Percentiles rank a stretch among this genome's conserved stretches.
phyloP scores from a whole-genome alignment of 208 protist genomes.

The Leishmania guyanensis region DNA sequence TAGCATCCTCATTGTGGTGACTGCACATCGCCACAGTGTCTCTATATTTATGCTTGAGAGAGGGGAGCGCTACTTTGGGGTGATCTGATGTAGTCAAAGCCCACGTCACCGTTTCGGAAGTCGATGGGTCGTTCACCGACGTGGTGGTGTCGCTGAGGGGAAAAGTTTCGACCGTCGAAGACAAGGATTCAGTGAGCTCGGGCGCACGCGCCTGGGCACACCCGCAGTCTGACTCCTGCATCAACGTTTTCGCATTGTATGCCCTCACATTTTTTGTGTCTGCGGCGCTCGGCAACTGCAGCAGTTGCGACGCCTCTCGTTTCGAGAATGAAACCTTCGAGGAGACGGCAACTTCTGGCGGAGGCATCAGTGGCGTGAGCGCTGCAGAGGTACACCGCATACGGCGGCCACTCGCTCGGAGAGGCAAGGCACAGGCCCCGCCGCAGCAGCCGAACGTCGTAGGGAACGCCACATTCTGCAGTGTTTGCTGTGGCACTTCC shows the following conservation, averaged over 20 bases:
- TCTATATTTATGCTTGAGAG: not conserved
- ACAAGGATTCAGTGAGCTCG: not conserved
- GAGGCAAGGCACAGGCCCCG: constrained; percentile 17
- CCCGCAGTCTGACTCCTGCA: not conserved
- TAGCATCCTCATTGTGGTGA: not conserved
- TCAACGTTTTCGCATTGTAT: not conserved
- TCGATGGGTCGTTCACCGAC: not conserved
- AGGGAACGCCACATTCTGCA: constrained; percentile 77
- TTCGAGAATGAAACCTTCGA: not conserved
- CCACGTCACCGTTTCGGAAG: not conserved
- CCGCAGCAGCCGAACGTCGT: constrained; percentile 48
- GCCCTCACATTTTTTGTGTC: not conserved
- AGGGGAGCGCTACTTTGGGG: constrained; percentile 7
- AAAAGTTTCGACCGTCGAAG: not conserved
- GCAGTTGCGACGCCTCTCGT: not conserved
- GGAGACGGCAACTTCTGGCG: not conserved
- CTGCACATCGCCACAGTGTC: not conserved
- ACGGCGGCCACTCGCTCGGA: constrained; percentile 9
- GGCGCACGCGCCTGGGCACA: not conserved
- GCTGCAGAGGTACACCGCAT: not conserved
- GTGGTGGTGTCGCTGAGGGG: constrained; percentile 10
- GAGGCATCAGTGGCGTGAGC: not conserved
- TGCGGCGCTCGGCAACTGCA: not conserved
- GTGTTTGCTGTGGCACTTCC: constrained; percentile 73
- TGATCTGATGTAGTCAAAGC: not conserved